A percentile compares a stretch with the other conserved stretches of the same genome.
phyloP scores from a whole-genome alignment of 441 rosid species.

The Dalechampia spathulata region DNA sequence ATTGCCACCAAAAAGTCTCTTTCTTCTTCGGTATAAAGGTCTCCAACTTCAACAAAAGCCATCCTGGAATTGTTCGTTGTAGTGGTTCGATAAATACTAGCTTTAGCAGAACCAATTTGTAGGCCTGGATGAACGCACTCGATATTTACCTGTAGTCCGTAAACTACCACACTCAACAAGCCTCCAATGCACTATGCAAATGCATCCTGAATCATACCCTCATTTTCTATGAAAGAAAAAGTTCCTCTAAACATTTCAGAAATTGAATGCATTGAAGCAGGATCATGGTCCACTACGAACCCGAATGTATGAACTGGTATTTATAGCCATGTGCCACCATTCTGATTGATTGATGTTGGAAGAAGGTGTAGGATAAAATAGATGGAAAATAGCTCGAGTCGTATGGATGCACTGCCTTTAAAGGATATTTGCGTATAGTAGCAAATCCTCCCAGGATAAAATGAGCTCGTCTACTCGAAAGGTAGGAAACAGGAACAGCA shows the following conservation, averaged over 20 bases:
- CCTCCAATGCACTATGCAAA: constrained; percentile 99
- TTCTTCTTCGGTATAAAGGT: constrained; percentile 89
- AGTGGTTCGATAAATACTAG: constrained; percentile 63
- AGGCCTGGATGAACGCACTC: constrained; percentile 43
- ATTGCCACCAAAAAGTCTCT: constrained; percentile 63
- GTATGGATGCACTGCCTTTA: no score
- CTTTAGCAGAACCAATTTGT: constrained; percentile 49
- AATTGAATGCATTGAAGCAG: constrained; percentile 83
- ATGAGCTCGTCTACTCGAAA: no score
- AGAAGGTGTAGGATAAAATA: no score
- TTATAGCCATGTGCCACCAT: constrained; percentile 45
- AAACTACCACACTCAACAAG: constrained; percentile 61
- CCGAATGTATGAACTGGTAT: constrained; percentile 92
- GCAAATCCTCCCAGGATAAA: no score
- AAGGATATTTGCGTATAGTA: no score
- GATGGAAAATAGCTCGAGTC: no score
- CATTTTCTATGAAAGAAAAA: constrained; percentile 89
- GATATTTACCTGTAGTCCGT: constrained; percentile 47
- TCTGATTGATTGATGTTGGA: constrained; percentile 43
- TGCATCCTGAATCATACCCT: constrained; percentile 83
- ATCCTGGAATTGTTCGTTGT: constrained; percentile 30
- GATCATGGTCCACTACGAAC: constrained; percentile 90
- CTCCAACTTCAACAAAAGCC: constrained; percentile 66
- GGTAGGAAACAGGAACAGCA: no score
- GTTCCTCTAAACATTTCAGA: constrained; percentile 88